These are phyloP conservation scores for Nepenthes mirabilis DNA, from an alignment of 148 eudicot genomes.

Conservation along the genomic window DNA sequence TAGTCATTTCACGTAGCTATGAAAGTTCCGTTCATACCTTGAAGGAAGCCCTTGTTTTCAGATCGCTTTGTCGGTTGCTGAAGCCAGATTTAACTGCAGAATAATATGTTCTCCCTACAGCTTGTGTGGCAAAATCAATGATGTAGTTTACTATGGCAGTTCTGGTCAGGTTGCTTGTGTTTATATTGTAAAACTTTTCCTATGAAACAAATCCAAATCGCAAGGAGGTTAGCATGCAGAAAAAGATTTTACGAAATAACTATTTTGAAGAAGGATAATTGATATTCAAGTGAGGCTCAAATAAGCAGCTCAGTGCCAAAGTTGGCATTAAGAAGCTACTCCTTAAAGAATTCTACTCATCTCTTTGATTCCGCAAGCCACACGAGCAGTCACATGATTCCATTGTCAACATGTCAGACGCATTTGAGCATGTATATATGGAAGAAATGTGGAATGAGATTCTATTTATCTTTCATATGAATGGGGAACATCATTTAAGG, in stretches of 20 bases:
- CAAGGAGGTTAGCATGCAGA: not conserved
- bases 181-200: conserved; percentile 46
- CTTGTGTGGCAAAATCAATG: conserved; percentile 20
- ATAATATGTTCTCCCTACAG: conserved; percentile 26
- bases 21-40: conserved; percentile 1
- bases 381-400: too few relatives aligned
- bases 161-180: conserved; percentile 41
- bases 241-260: not conserved
- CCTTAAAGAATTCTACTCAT: too few relatives aligned
- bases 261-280: not conserved
- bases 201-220: conserved; percentile 11
- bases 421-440: too few relatives aligned
- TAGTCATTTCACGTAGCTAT: too few relatives aligned
- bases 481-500: too few relatives aligned
- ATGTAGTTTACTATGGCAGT: conserved; percentile 24
- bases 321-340: too few relatives aligned
- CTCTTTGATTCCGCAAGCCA: too few relatives aligned
- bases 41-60: conserved; percentile 47
- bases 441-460: too few relatives aligned
- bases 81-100: conserved; percentile 55
- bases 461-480: too few relatives aligned
- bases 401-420: too few relatives aligned
- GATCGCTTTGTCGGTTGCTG: conserved; percentile 35
- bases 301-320: too few relatives aligned
- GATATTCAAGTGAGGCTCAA: not conserved